Evolutionary conservation across 345 rosid genomes (phyloP).

Genomic region (Combretum micranthum): DNA sequence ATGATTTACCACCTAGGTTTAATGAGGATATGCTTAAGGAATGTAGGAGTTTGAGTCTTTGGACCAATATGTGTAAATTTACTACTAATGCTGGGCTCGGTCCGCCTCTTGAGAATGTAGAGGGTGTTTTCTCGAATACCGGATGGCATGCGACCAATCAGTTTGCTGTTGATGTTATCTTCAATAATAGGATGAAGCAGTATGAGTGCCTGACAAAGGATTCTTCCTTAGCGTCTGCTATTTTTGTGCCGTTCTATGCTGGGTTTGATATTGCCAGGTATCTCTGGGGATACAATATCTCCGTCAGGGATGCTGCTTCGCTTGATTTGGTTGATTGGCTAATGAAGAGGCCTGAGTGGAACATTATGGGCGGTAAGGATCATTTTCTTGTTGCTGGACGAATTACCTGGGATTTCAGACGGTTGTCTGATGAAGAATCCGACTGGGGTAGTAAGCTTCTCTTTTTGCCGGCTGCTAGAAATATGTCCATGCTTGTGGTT

Average conservation of each 20-base stretch:
- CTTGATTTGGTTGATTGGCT: conserved; percentile 18
- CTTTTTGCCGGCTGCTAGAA: conserved; percentile 15
- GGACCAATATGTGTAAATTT: conserved; percentile 23
- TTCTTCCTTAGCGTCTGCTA: conserved; percentile 42
- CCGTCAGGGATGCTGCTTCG: conserved; percentile 14
- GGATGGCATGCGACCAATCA: conserved; percentile 48
- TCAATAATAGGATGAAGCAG: conserved; percentile 47
- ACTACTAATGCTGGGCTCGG: conserved; percentile 29
- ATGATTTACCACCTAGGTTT: conserved; percentile 17
- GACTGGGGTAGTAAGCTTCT: conserved; percentile 23
- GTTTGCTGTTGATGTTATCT: conserved; percentile 45
- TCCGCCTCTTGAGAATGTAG: conserved; percentile 39
- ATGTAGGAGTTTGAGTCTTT: conserved; percentile 13
- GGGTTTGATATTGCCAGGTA: conserved; percentile 44
- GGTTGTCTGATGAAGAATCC: conserved; percentile 10
- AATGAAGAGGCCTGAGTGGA: conserved; percentile 20
- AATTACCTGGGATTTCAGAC: conserved; percentile 19
- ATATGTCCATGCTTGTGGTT: conserved; percentile 21
- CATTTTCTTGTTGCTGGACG: conserved; percentile 23
- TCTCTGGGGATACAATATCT: conserved; percentile 22
- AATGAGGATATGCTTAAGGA: conserved; percentile 22
- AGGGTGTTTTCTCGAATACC: conserved; percentile 36
- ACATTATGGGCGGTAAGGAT: conserved; percentile 18
- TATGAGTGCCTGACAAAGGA: conserved; percentile 38
- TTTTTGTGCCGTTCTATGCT: conserved; percentile 44